Percentiles rank a stretch among this genome's conserved stretches.
phyloP scores from a whole-genome alignment of 306 rosid species.

The Castanea mollissima region DNA sequence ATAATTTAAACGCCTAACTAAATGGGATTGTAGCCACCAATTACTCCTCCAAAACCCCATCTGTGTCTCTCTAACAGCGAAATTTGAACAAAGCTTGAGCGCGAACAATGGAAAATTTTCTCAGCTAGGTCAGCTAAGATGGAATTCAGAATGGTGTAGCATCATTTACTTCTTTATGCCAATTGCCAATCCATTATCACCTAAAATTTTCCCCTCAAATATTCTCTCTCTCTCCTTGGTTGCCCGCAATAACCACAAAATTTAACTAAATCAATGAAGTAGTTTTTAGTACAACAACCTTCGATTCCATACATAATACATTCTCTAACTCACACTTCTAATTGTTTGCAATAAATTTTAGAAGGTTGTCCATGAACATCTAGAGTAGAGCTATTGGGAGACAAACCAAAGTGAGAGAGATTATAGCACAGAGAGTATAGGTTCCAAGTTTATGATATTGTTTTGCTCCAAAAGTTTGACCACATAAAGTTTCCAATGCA shows the following conservation, averaged over 20 bases:
- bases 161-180: background rate
- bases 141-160: background rate
- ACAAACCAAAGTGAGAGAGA: conserved; percentile 46
- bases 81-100: no score
- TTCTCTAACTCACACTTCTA: no score
- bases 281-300: no score
- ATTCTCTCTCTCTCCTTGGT: conserved; percentile 16
- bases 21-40: no score
- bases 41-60: no score
- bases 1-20: no score
- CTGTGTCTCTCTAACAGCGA: no score
- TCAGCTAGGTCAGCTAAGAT: no score
- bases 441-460: conserved; percentile 49
- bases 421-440: conserved; percentile 39
- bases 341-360: background rate
- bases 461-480: conserved; percentile 60
- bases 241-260: conserved; percentile 9
- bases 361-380: conserved; percentile 48
- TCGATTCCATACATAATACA: no score
- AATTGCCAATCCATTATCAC: background rate
- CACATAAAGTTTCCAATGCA: conserved; percentile 67
- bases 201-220: background rate
- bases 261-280: no score
- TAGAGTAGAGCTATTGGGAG: conserved; percentile 48
- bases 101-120: no score